These are phyloP conservation scores for Abrus pulchellus DNA, from an alignment of 306 rosid species.

Conservation along the genomic window DNA sequence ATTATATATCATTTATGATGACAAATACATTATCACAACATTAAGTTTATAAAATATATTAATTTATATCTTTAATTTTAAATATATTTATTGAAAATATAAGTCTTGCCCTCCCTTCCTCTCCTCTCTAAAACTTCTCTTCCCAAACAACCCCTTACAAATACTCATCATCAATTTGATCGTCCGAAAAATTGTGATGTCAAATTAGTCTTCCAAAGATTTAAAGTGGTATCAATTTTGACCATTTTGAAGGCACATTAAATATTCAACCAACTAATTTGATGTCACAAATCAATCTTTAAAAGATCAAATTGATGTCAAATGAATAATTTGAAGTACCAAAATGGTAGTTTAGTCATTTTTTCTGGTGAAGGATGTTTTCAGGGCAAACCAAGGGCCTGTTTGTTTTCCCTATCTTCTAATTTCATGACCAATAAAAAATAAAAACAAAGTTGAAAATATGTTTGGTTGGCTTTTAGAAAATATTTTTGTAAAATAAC, in stretches of 20 bases:
- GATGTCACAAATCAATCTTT: background rate
- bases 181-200: background rate
- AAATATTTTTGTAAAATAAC: too few species aligned
- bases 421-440: too few species aligned
- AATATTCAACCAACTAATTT: background rate
- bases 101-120: too few species aligned
- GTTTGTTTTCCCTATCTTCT: background rate
- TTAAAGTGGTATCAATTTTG: background rate
- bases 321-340: background rate
- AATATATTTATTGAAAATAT: too few species aligned
- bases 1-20: too few species aligned
- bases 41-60: too few species aligned
- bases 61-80: too few species aligned
- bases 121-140: too few species aligned
- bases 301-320: slow-evolving; percentile 7
- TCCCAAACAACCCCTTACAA: too few species aligned
- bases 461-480: too few species aligned
- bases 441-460: too few species aligned
- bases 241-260: background rate
- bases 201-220: slow-evolving; percentile 11
- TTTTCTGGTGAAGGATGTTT: background rate
- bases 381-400: background rate
- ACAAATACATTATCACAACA: too few species aligned
- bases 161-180: background rate
- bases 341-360: background rate